phyloP scores from a whole-genome alignment of 2,329 filamentous ascomycete genomes.

The Aspergillus flavus region DNA sequence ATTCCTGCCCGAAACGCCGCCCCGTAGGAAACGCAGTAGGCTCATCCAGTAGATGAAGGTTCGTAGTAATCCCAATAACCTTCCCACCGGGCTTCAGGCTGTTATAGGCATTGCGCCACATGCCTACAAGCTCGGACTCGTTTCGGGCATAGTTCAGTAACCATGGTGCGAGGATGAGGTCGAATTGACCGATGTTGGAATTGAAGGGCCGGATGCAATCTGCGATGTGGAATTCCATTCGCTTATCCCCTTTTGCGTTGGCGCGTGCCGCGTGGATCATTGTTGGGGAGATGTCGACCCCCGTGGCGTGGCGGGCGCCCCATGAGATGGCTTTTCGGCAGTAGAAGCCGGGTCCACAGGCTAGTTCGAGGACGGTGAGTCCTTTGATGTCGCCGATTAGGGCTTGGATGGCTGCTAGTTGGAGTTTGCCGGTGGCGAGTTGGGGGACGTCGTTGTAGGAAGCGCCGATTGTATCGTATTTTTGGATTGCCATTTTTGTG shows the following conservation, averaged over 20 bases:
- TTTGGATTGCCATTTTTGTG: background rate
- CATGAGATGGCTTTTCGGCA: background rate
- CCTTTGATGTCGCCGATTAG: background rate
- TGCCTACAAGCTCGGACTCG: background rate
- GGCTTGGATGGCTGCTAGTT: background rate
- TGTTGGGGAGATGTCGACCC: background rate
- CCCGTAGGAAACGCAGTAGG: background rate
- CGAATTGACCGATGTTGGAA: background rate
- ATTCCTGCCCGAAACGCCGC: background rate
- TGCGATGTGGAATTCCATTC: slow-evolving; percentile 2
- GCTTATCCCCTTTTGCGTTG: background rate
- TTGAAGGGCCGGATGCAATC: background rate
- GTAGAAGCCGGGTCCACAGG: background rate
- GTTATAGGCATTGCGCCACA: slow-evolving; percentile 2
- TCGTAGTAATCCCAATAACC: background rate
- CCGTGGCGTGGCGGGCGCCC: background rate
- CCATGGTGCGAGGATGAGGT: background rate
- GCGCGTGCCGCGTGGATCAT: background rate
- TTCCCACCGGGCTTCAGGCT: background rate
- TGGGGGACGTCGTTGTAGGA: background rate
- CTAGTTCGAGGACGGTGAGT: slow-evolving; percentile 2
- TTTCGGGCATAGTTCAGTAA: slow-evolving; percentile 6
- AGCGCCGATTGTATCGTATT: slow-evolving; percentile 1
- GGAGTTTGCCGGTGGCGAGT: background rate
- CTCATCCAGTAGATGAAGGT: background rate